Base-by-base conservation (phyloP, 768 basidiomycete species). In the Lactarius pseudohatsudake region DNA sequence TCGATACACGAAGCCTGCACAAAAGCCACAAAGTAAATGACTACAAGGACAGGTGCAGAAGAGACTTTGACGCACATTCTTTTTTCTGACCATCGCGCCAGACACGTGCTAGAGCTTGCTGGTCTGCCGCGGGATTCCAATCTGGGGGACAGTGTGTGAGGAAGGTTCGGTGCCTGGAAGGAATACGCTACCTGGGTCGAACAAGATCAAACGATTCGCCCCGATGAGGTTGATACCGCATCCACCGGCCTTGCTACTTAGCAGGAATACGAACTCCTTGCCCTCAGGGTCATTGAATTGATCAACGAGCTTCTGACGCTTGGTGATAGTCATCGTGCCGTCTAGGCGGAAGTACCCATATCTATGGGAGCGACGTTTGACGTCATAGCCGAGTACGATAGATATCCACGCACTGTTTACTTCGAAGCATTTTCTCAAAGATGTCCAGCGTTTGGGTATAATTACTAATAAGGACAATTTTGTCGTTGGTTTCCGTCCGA, bases 51-150 rank as follows among this genome's bases (percentile, higher is more conserved):
- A 54, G 50, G n/a, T 22, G 11, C 36, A 41, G 67, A 50, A 38
- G 16, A 36, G 16, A 36, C 20, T 38, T 28, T 28, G 47, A 74
- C 91, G 61, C 73, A 95, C 96, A 99, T 78, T 97, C 96, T 85
- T 98, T 98, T 86, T 97, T 99, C 77, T 98, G 96, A 0, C 96
- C 96, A 74, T 99, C 96, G 79, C 96, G 91, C 96, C 96, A 99
- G 10, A 99, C 96, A 75, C 96, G 94, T 54, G 96, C 96, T 6
- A 99, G 82, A 9, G 96, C 96, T 76, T 99, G 96, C 75, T 98
- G 97, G 77, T 99, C 96, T 32, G 96, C 94, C 11, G 96, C 96
- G 30, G 96, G 96, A 72, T 98, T 98, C 96, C 96, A 98, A 74
- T 98, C 96, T 95, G 32, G 28, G 16, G 32, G 32, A 41, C 36